Conservation (phyloP, 2,329 filamentous ascomycete species). For the Aspergillus pseudonomiae region DNA sequence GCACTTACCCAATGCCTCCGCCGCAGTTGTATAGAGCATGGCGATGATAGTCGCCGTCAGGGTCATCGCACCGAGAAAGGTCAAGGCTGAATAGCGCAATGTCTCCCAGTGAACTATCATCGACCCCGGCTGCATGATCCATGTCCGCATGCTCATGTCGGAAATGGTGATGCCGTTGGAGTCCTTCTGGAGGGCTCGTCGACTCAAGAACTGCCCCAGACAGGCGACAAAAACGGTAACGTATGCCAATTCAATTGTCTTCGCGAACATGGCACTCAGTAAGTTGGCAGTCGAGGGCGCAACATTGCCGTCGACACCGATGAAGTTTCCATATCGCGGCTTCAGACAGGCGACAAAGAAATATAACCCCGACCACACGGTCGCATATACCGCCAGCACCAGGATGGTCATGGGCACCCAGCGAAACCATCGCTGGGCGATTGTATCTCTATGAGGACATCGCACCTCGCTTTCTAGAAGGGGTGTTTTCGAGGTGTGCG, state of each 20-base stretch:
- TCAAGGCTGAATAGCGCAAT: constrained; percentile 65
- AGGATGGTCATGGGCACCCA: constrained; percentile 41
- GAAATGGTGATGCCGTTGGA: constrained; percentile 71
- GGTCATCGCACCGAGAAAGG: constrained; percentile 66
- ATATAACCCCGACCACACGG: constrained; percentile 54
- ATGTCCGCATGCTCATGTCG: constrained; percentile 76
- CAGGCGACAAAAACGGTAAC: constrained; percentile 77
- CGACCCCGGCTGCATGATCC: constrained; percentile 73
- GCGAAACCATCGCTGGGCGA: constrained; percentile 36
- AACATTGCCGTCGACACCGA: constrained; percentile 54
- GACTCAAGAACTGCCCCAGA: constrained; percentile 73
- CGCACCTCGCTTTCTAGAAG: constrained; percentile 19
- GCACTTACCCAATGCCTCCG: constrained; percentile 63
- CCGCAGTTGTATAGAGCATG: constrained; percentile 76
- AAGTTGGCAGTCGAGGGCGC: constrained; percentile 67
- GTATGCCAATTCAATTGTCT: constrained; percentile 76
- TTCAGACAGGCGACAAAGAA: constrained; percentile 62
- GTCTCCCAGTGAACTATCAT: constrained; percentile 70
- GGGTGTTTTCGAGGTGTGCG: constrained; percentile 5
- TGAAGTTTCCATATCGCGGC: constrained; percentile 63
- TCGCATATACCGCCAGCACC: constrained; percentile 42
- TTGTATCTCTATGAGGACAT: constrained; percentile 34
- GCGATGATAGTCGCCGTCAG: constrained; percentile 67
- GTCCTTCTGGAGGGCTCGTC: constrained; percentile 64
- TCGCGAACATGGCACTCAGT: constrained; percentile 70